A percentile compares a stretch with the other conserved stretches of the same genome.
phyloP scores from a whole-genome alignment of 2,329 filamentous ascomycete genomes.

The Calycina marina region DNA sequence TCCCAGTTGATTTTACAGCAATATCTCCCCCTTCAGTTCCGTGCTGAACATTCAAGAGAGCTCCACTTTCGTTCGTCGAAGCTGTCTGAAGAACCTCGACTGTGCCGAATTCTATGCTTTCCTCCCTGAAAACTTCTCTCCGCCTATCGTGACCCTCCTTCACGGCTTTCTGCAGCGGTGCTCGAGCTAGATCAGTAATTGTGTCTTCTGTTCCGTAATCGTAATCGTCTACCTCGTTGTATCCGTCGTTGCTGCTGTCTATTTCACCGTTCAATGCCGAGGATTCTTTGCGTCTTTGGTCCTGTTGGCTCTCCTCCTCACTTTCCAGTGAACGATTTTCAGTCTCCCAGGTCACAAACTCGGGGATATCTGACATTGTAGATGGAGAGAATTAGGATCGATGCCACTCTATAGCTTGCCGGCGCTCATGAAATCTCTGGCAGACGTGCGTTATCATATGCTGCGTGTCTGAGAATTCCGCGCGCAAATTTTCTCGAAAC shows the following conservation, averaged over 20 bases:
- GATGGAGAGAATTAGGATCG: too few species aligned
- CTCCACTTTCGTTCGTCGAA: not conserved
- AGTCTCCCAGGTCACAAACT: conserved; percentile 12
- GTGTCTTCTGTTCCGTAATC: not conserved
- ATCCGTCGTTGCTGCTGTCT: not conserved
- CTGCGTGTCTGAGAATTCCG: too few species aligned
- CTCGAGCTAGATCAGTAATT: not conserved
- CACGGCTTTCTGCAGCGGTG: not conserved
- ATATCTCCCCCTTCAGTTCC: not conserved
- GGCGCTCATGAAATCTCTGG: too few species aligned
- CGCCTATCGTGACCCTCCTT: not conserved
- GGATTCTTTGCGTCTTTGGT: not conserved
- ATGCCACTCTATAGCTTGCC: too few species aligned
- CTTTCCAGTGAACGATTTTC: conserved; percentile 1
- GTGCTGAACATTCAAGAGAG: too few species aligned
- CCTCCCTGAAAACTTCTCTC: not conserved
- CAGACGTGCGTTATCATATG: too few species aligned
- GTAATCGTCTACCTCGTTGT: not conserved
- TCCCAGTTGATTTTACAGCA: not conserved
- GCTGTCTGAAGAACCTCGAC: not conserved
- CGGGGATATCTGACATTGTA: conserved; percentile 11
- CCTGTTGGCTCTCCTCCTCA: conserved; percentile 3
- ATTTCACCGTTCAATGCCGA: not conserved
- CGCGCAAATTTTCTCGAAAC: too few species aligned
- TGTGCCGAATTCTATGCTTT: not conserved